Percentiles rank a stretch among this genome's conserved stretches.
Conservation (phyloP, 139 green algal genomes). For the Haematococcus lacustris region DNA sequence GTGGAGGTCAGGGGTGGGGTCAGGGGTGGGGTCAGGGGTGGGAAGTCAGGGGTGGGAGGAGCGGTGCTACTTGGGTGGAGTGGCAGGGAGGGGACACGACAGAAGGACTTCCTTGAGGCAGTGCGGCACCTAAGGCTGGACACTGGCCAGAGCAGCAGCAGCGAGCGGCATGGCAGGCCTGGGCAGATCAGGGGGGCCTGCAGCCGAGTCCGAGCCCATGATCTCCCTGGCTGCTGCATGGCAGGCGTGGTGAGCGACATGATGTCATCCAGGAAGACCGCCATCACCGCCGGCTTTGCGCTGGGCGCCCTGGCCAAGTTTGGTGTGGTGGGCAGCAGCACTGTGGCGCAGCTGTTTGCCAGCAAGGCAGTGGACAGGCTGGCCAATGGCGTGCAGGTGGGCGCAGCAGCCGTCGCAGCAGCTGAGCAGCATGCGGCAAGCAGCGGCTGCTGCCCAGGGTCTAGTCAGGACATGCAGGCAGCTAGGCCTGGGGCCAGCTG, state of each 20-base stretch:
- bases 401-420: neutral
- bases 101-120: too few species aligned
- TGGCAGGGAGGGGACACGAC: too few species aligned
- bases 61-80: too few species aligned
- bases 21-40: constrained; percentile 50
- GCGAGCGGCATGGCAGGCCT: too few species aligned
- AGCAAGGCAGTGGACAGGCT: constrained; percentile 49
- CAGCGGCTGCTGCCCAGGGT: too few species aligned
- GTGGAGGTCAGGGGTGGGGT: constrained; percentile 52
- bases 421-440: neutral
- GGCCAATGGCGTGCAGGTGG: constrained; percentile 50
- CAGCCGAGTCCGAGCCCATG: too few species aligned
- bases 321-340: constrained; percentile 32
- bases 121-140: too few species aligned
- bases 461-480: too few species aligned
- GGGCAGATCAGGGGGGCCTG: too few species aligned
- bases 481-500: too few species aligned
- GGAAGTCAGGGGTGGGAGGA: constrained; percentile 12
- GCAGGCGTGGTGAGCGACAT: constrained; percentile 30
- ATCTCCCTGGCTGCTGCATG: too few species aligned
- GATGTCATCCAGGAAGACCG: constrained; percentile 44
- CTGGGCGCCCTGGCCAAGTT: constrained; percentile 51
- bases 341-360: constrained; percentile 37
- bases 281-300: constrained; percentile 50
- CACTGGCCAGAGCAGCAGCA: too few species aligned